These are phyloP conservation scores for Fusarium gaditjirri DNA, from an alignment of 2,329 filamentous ascomycete species.

Conservation along the genomic window DNA sequence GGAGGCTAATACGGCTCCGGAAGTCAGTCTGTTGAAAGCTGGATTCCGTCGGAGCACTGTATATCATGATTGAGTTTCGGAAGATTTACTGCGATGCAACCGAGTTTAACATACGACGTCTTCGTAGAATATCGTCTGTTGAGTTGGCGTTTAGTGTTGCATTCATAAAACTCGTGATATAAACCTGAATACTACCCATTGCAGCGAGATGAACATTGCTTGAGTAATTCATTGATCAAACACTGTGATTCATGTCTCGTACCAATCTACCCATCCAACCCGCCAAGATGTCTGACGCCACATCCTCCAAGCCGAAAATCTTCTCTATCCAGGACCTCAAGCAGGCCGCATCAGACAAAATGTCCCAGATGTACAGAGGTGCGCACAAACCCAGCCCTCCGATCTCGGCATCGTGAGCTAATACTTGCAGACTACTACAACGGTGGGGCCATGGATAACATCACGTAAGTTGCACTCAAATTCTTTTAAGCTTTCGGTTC, in stretches of 20 bases:
- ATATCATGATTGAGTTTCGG: background rate
- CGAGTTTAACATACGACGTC: background rate
- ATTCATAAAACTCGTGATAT: background rate
- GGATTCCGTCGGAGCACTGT: background rate
- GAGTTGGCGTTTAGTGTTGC: background rate
- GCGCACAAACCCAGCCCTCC: too few species aligned
- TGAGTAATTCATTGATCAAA: background rate
- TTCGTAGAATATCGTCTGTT: background rate
- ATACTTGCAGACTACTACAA: background rate
- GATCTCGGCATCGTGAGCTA: background rate
- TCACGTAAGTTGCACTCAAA: background rate
- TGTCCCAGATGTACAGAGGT: conserved; percentile 7
- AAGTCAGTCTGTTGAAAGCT: background rate
- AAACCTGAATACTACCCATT: background rate
- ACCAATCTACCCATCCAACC: background rate
- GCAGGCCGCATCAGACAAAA: conserved; percentile 3
- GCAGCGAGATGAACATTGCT: background rate
- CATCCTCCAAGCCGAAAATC: background rate
- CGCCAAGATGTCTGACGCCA: background rate
- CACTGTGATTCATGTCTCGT: background rate
- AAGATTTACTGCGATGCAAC: background rate
- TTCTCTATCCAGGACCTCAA: conserved; percentile 4
- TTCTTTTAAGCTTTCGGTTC: background rate
- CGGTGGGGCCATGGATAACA: background rate
- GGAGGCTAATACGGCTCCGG: background rate